These are phyloP conservation scores for Metarhizium humberi DNA, from an alignment of 2,329 filamentous ascomycete species.

Conservation along the genomic window DNA sequence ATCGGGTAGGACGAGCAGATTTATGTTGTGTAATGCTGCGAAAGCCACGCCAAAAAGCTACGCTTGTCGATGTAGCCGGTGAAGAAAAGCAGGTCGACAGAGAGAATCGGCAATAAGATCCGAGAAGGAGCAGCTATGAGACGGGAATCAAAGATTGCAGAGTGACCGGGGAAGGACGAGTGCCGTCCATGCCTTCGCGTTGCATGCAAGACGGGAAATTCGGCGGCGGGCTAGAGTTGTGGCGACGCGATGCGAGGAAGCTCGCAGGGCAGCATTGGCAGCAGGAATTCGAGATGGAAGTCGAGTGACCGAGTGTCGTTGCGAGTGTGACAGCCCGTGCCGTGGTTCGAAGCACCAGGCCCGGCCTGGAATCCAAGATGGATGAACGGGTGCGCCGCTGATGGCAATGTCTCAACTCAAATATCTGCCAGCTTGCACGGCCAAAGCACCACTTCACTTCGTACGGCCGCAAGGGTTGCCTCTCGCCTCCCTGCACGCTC, in stretches of 20 bases:
- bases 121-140: neutral
- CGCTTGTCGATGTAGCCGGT: neutral
- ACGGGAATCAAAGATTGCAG: neutral
- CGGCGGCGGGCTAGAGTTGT: neutral
- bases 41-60: neutral
- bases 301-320: no score
- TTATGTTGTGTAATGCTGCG: neutral
- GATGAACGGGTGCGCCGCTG: no score
- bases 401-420: no score
- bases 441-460: no score
- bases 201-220: neutral
- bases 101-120: neutral
- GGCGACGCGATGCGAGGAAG: neutral
- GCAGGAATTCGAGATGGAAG: no score
- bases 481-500: neutral
- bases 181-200: neutral
- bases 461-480: no score
- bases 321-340: no score
- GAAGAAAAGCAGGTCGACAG: neutral
- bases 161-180: neutral
- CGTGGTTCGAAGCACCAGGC: no score
- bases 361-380: no score
- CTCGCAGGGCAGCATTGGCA: neutral
- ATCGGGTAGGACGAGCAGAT: neutral
- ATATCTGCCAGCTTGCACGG: no score